Evolutionary conservation across 306 rosid species (phyloP).

Genomic region (Cucurbita maxima): DNA sequence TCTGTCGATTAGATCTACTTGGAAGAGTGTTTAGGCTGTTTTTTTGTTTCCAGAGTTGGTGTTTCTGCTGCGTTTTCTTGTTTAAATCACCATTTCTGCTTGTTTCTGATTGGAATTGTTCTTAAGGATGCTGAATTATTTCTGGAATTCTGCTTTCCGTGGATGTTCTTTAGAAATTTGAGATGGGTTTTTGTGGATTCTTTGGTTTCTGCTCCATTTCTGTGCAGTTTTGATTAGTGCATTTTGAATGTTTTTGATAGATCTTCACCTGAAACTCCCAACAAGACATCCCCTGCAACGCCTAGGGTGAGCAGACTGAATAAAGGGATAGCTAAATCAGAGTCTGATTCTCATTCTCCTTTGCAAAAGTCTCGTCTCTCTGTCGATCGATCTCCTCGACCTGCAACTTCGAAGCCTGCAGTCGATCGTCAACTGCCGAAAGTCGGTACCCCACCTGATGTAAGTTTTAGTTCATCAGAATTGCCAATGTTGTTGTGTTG

Average conservation of each 20-base stretch:
- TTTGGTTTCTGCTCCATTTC: slow-evolving; percentile 8
- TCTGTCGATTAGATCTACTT: slow-evolving; percentile 5
- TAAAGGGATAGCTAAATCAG: slow-evolving; percentile 54
- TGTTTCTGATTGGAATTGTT: background rate
- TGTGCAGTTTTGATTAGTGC: slow-evolving; percentile 4
- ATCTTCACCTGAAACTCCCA: slow-evolving; percentile 51
- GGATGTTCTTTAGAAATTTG: background rate
- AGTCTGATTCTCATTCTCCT: slow-evolving; percentile 61
- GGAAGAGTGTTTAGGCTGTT: background rate
- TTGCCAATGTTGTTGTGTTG: background rate
- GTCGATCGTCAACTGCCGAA: slow-evolving; percentile 55
- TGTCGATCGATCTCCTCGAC: slow-evolving; percentile 63
- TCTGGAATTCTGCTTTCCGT: background rate
- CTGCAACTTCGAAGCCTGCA: slow-evolving; percentile 43
- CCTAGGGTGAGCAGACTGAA: slow-evolving; percentile 63
- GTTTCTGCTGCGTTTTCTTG: background rate
- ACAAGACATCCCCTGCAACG: slow-evolving; percentile 61
- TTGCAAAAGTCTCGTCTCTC: slow-evolving; percentile 57
- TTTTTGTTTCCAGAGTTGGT: background rate
- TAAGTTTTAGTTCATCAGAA: slow-evolving; percentile 23
- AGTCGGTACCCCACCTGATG: slow-evolving; percentile 61
- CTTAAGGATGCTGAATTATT: background rate
- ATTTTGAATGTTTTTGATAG: slow-evolving; percentile 23
- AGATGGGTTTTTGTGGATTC: slow-evolving; percentile 11
- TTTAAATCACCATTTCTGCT: background rate